Evolutionary conservation across 2,329 filamentous ascomycete species (phyloP), one percentile per base, ranked within the genome.

Genomic region (Calonectria leucothoes): DNA sequence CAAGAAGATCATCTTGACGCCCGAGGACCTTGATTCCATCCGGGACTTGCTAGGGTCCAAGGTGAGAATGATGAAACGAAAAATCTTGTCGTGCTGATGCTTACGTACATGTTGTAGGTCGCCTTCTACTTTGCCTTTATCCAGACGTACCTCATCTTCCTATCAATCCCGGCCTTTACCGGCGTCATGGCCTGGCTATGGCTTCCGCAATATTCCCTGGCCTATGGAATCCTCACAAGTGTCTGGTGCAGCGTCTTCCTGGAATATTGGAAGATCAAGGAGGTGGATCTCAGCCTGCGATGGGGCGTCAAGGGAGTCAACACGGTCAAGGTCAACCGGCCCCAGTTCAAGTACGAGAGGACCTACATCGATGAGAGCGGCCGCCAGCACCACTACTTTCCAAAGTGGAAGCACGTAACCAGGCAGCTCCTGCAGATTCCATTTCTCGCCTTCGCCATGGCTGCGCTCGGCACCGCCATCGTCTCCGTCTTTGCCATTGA

Each of bases 41-140:
- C 87, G 92, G 12, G 86, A 93, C 73, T 82, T 92, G 4, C 91
- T 92, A 78, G 93, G 92, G 11, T 87, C 92, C 74, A 92, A 93
- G 83, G 82, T 83, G 59, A 23, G 17, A 31, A 37, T 6, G 4
- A 8, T 20, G 3, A 29, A 23, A 23, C 12, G 10, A 23, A 35
- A 15, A 10, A 25, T 20, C 5, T 31, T 52, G 25, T 29, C 27
- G 8, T 17, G 6, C 14, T 7, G 5, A 27, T 52, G 5, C 8
- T 31, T 10, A n/a, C 49, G 4, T 49, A 33, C 6, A 48, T 57
- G 35, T 59, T 70, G 35, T 17, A 91, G 89, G 91, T 95, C 67
- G 94, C 93, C 4, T 95, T 94, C 80, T 96, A 96, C 83, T 96
- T 95, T 81, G 93, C 93, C n/a, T 96, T 95, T 78, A 93, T 94